Evolutionary conservation across 2,329 filamentous ascomycete species (phyloP), one percentile per base, ranked within the genome.

Genomic region (Curvularia verruculosa): DNA sequence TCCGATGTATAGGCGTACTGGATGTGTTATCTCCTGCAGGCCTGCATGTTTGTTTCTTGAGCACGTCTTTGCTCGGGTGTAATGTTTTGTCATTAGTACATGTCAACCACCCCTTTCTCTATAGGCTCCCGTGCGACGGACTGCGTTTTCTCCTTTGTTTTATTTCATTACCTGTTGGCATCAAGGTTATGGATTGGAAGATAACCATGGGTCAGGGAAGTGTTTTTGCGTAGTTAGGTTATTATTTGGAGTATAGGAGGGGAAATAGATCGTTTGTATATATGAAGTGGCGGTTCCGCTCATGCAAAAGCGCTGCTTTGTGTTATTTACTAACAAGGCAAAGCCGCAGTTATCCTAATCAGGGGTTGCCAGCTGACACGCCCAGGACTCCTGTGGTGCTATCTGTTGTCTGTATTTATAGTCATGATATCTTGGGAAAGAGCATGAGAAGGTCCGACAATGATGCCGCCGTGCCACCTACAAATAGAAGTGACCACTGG

Each of bases 81-180:
- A 62, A 61, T 67, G 59, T 63, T 58, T 65, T 65, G 55, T 58
- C 37, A 54, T 50, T 46, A 46, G 31, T 43, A 50, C 46, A 48
- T 15, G 23, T 40, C 23, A 44, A 31, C 41, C 49, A 49, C 29
- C 39, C 24, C 24, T 15, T 4, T n/a, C 23, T 24, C 26, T 23
- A 3, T 50, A 37, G 34, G 46, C 36, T 31, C 39, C 34, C 12
- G 36, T 47, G 15, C 41, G 40, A 47, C 46, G 55, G 46, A 40
- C 37, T 54, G 40, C 46, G 26, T 29, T 36, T n/a, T 58, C 43
- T 44, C 39, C n/a, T 54, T 52, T 56, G 40, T 43, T 43, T 43
- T 23, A 9, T 54, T 34, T 37, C 37, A 48, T 43, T 53, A 29
- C 7, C 13, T 53, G 12, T 29, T 0, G 43, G 36, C 19, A 39